Percentiles rank a stretch among this genome's conserved stretches.
Conservation (phyloP, 2,329 filamentous ascomycete genomes). For the Ophiostoma australiae region DNA sequence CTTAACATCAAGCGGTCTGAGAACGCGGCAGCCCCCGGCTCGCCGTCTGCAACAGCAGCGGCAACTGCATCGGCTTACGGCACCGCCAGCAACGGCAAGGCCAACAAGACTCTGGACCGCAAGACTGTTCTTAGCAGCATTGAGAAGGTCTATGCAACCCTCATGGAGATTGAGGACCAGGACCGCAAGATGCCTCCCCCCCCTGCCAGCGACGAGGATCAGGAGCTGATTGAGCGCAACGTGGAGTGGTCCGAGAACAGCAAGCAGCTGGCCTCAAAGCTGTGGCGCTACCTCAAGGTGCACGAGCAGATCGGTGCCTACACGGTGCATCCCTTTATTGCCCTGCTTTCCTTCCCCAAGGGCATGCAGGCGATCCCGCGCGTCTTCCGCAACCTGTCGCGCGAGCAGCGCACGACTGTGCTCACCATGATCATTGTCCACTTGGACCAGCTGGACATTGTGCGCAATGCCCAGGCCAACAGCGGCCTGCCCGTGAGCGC, state of each 20-base stretch:
- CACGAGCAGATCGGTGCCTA: conserved; percentile 81
- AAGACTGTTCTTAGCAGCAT: conserved; percentile 82
- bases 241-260: conserved; percentile 73
- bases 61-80: conserved; percentile 10
- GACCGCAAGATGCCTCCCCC: conserved; percentile 69
- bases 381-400: conserved; percentile 87
- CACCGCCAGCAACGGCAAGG: conserved; percentile 25
- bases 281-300: conserved; percentile 86
- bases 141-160: conserved; percentile 76
- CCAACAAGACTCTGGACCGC: conserved; percentile 57
- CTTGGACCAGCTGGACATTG: conserved; percentile 85
- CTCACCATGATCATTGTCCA: conserved; percentile 94
- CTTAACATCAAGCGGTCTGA: conserved; percentile 92
- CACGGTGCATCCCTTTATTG: conserved; percentile 86
- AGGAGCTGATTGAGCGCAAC: conserved; percentile 66
- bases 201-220: conserved; percentile 58
- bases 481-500: conserved; percentile 41
- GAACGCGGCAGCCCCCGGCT: conserved; percentile 25
- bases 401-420: conserved; percentile 89
- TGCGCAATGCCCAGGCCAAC: conserved; percentile 70
- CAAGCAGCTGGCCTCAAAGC: conserved; percentile 65
- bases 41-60: conserved; percentile 40
- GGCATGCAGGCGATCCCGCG: conserved; percentile 94
- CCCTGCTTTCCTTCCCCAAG: conserved; percentile 88
- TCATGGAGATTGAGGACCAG: conserved; percentile 94